Base-by-base conservation (phyloP, 345 rosid genomes). In the Rhodamnia rubescens region DNA sequence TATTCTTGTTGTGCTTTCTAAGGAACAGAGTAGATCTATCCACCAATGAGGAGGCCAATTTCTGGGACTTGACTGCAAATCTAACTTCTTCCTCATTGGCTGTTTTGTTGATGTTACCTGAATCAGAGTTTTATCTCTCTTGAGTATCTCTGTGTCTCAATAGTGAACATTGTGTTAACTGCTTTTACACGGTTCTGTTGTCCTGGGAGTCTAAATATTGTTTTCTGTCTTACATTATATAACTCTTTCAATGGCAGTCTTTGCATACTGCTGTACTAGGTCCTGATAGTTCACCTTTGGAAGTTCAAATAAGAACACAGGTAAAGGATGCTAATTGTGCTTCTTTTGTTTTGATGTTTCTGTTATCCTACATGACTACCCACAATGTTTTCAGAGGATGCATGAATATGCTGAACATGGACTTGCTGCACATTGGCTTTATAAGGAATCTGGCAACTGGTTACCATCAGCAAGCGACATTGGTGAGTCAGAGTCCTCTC, bases 391-490 rank as follows among this genome's bases (percentile, higher is more conserved):
- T 69, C 88, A 93, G 97, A 94, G 90, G 90, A 94, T 94, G 97
- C 95, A 94, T 21, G 94, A 94, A 58, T 90, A 91, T 89, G 97
- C 97, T 81, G 97, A 94, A 85, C 93, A 94, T 90, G 97, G 95
- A 75, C 94, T 93, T 88, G 95, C 97, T 54, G 97, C 97, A n/a
- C 97, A 94, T 88, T 94, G 97, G 97, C 94, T 94, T 82, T 94
- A 94, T 84, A 94, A 94, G 88, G 97, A 94, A 92, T 89, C 91
- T 83, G 94, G 90, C 74, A 91, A 87, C 84, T 85, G 85, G 74
- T 85, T 92, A 84, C 89, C 91, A 57, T 86, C 90, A 10, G 54
- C 86, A 44, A 89, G 88, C 86, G 53, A 26, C 88, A 50, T 88
- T 88, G 92, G 91, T 88, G 92, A 91, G 81, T 86, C 90, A 86